A percentile compares a stretch with the other conserved stretches of the same genome.
Conservation (phyloP, 306 rosid genomes). For the Cicer bijugum region DNA sequence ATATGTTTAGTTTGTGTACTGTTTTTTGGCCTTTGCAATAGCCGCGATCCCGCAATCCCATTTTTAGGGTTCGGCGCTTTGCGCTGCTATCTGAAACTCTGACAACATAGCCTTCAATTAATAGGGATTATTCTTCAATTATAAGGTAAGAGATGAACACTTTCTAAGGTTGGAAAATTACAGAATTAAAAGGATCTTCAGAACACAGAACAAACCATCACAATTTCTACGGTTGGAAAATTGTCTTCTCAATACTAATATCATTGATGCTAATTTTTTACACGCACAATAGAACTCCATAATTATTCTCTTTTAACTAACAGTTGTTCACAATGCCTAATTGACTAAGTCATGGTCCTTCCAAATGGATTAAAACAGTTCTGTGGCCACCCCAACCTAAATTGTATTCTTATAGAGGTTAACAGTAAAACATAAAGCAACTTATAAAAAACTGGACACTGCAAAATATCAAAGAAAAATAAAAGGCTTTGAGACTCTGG, state of each 20-base stretch:
- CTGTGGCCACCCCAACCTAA: constrained; percentile 18
- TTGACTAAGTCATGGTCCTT: too few relatives aligned
- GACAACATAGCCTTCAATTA: too few relatives aligned
- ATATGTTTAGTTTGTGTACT: too few relatives aligned
- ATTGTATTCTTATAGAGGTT: not conserved
- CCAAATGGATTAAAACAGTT: not conserved
- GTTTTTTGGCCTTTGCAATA: too few relatives aligned
- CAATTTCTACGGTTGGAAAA: not conserved
- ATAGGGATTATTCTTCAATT: not conserved
- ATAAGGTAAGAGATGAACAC: not conserved
- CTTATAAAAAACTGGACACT: constrained; percentile 3
- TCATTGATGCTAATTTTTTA: not conserved
- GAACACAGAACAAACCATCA: constrained; percentile 10
- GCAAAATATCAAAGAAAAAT: not conserved
- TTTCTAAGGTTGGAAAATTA: not conserved
- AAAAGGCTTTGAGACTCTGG: not conserved
- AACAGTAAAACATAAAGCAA: not conserved
- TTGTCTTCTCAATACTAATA: not conserved
- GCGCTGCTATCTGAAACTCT: too few relatives aligned
- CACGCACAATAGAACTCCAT: constrained; percentile 3
- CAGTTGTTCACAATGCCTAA: constrained; percentile 17
- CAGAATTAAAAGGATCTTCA: constrained; percentile 19
- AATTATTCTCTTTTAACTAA: not conserved
- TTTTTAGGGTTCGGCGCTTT: too few relatives aligned
- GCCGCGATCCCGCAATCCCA: too few relatives aligned